Evolutionary conservation across 768 basidiomycete species (phyloP).

Genomic region (Lenzites betulinus): DNA sequence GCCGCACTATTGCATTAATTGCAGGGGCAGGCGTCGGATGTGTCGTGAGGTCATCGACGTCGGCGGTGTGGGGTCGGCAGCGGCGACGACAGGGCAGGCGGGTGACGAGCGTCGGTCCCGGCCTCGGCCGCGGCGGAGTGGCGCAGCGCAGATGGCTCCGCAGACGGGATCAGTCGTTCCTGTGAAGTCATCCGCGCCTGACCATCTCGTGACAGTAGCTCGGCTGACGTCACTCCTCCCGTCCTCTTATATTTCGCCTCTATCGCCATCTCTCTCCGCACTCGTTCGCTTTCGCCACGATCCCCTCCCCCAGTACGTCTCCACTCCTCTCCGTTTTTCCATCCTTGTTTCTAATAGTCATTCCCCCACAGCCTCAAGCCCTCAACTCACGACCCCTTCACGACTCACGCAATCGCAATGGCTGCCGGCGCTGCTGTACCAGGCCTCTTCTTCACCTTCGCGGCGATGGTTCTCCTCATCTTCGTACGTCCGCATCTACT

Average conservation of each 20-base stretch:
- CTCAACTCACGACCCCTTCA: constrained; percentile 19
- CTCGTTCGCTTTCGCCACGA: background rate
- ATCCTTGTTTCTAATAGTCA: background rate
- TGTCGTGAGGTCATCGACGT: too few species aligned
- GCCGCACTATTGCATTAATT: too few species aligned
- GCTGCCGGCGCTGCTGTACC: constrained; percentile 62
- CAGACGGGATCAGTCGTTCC: constrained; percentile 1
- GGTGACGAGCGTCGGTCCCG: too few species aligned
- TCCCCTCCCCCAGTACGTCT: background rate
- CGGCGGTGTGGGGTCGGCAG: too few species aligned
- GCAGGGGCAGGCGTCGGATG: too few species aligned
- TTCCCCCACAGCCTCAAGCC: background rate
- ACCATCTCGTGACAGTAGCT: background rate
- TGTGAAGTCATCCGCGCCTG: background rate
- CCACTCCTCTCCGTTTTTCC: background rate
- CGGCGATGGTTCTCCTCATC: constrained; percentile 67
- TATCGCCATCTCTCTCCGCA: background rate
- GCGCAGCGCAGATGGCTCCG: too few species aligned
- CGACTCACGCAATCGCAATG: constrained; percentile 33
- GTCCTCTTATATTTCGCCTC: background rate
- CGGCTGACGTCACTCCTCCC: constrained; percentile 10
- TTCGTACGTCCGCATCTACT: constrained; percentile 65
- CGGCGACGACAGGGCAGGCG: too few species aligned
- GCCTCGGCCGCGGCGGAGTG: too few species aligned
- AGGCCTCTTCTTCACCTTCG: constrained; percentile 71